phyloP scores from a whole-genome alignment of 1,284 basidiomycete species.

The Melampsora larici-populina region DNA sequence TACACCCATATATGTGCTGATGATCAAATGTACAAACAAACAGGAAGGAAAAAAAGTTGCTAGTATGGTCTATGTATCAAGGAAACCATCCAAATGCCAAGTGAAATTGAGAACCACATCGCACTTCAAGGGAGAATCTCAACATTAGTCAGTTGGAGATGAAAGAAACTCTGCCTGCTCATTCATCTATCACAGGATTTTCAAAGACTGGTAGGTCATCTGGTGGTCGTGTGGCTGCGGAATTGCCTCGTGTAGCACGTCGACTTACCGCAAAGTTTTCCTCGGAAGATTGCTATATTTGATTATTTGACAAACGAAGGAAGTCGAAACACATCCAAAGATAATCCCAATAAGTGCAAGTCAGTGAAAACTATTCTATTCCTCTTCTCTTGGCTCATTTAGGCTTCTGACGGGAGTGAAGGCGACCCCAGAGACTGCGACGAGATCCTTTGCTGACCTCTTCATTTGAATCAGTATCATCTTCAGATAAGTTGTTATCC shows the following conservation, averaged over 20 bases:
- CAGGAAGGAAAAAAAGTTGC: too few species aligned
- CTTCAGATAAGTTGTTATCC: constrained; percentile 23
- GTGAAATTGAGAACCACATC: too few species aligned
- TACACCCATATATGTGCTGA: too few species aligned
- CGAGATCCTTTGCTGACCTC: constrained; percentile 26
- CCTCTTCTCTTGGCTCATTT: not conserved
- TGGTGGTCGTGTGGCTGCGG: constrained; percentile 30
- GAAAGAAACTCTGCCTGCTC: too few species aligned
- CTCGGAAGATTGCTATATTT: constrained; percentile 38
- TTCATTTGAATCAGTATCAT: constrained; percentile 35
- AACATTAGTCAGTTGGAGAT: too few species aligned
- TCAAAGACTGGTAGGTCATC: constrained; percentile 18
- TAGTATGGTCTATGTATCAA: too few species aligned
- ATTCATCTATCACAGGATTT: too few species aligned
- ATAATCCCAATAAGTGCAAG: not conserved
- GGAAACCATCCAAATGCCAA: too few species aligned
- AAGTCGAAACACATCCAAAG: not conserved
- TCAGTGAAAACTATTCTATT: not conserved
- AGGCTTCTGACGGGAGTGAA: not conserved
- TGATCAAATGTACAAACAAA: too few species aligned
- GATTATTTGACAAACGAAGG: not conserved
- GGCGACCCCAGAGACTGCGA: not conserved
- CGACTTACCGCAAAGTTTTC: constrained; percentile 34
- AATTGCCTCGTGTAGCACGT: constrained; percentile 38
- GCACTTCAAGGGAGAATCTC: too few species aligned